Evolutionary conservation across 371 early-diverging fungal genomes (phyloP).

Genomic region (Rhizomucor pusillus): DNA sequence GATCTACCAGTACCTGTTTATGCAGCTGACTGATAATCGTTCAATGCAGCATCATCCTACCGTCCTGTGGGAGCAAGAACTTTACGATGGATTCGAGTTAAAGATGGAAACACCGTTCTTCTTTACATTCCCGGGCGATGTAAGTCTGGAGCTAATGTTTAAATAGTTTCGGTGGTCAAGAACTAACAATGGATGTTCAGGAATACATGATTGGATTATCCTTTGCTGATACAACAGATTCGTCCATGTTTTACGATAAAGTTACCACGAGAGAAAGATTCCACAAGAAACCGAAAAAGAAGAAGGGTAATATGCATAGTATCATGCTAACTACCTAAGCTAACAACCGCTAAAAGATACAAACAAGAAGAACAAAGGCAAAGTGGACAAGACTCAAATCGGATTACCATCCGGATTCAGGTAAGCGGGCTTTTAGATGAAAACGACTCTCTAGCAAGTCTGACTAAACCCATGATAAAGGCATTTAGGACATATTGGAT

Average conservation of each 20-base stretch:
- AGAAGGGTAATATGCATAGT: conserved; percentile 10
- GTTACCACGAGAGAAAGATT: conserved; percentile 53
- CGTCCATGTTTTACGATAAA: conserved; percentile 71
- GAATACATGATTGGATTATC: conserved; percentile 79
- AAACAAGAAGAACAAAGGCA: conserved; percentile 36
- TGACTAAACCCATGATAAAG: conserved; percentile 18
- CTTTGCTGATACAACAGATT: conserved; percentile 84
- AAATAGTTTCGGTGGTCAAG: too few relatives aligned
- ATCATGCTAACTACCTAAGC: background rate
- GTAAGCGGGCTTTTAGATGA: conserved; percentile 24
- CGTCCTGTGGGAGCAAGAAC: conserved; percentile 83
- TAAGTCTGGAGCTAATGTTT: conserved; percentile 45
- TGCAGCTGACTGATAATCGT: too few relatives aligned
- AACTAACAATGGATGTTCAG: too few relatives aligned
- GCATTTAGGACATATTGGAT: conserved; percentile 80
- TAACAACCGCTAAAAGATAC: conserved; percentile 1
- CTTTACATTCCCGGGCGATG: conserved; percentile 81
- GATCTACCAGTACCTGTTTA: too few relatives aligned
- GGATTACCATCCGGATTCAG: conserved; percentile 75
- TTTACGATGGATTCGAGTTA: conserved; percentile 78
- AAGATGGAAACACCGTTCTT: conserved; percentile 76
- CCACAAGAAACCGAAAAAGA: conserved; percentile 40
- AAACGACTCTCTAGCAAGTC: background rate
- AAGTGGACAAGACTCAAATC: conserved; percentile 76
- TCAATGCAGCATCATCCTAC: conserved; percentile 55